Evolutionary conservation across 345 rosid genomes (phyloP), one percentile per base, ranked within the genome.

Genomic region (Populus simonii): DNA sequence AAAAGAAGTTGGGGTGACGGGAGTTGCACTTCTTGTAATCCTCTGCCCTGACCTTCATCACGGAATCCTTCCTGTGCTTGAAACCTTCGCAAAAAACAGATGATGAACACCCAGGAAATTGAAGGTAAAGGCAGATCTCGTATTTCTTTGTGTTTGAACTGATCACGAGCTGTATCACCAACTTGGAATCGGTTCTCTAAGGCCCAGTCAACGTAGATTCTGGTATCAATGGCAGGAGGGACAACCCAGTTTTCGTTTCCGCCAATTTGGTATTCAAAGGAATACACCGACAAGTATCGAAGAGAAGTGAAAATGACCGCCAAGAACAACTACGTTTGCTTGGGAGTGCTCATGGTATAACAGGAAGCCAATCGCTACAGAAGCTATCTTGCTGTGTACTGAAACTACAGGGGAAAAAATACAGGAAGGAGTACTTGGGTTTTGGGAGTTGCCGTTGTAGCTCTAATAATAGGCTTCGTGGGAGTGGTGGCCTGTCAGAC

Each of bases 131-230:
- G 41, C 1, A 38, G 9, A 6, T 38, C 36, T 20, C 45, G 3
- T 35, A 33, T 33, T 2, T 49, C 6, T 17, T 6, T 23, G 1
- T 35, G 7, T 27, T 3, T 3, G 31, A 72, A 81, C 94, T 83
- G 29, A 27, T 29, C 86, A 90, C 96, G 89, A 73, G 90, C 27
- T 13, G 89, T 78, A 74, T 94, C 98, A 4, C 85, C 83, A 68
- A 88, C 80, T 79, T 85, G 85, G 83, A 94, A 92, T 72, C 97
- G 90, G 76, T 92, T 88, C 8, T 76, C 68, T 18, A 96, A 90
- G 20, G 98, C 97, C 97, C 97, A 94, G 31, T 86, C 70, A 78
- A 92, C 92, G 87, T 86, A 94, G 73, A 82, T 4, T 62, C 59
- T 80, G 80, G 82, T 77, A 80, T 79, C 86, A 62, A 81, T 84